Percentiles rank a stretch among this genome's conserved stretches.
Conservation (phyloP, 2,329 filamentous ascomycete genomes). For the Diplodia intermedia region DNA sequence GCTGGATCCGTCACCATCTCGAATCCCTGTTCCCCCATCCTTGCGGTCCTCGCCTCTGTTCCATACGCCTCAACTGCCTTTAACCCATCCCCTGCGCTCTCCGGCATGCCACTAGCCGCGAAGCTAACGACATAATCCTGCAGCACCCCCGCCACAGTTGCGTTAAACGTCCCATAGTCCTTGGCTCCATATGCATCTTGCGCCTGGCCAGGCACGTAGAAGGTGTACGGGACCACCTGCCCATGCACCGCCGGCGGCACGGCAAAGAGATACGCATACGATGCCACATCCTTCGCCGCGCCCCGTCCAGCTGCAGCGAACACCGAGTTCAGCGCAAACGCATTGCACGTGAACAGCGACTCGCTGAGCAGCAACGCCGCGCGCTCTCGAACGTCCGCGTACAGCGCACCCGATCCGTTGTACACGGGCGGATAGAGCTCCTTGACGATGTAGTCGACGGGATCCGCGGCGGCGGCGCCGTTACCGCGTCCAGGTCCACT, state of each 20-base stretch:
- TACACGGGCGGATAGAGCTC: slow-evolving; percentile 57
- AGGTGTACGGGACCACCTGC: slow-evolving; percentile 60
- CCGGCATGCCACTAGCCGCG: slow-evolving; percentile 48
- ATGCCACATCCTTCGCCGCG: no score
- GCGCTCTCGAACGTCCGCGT: slow-evolving; percentile 55
- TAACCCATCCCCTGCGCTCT: slow-evolving; percentile 33
- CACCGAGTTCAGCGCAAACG: slow-evolving; percentile 58
- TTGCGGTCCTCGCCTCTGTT: no score
- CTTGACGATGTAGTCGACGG: slow-evolving; percentile 52
- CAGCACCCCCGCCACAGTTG: slow-evolving; percentile 50
- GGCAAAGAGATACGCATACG: slow-evolving; percentile 59
- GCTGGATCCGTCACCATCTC: no score
- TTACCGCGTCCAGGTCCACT: no score
- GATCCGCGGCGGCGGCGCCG: slow-evolving; percentile 25
- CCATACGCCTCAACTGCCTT: no score
- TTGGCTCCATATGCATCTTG: background rate
- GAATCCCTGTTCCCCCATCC: no score
- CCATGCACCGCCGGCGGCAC: slow-evolving; percentile 62
- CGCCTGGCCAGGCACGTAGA: slow-evolving; percentile 52
- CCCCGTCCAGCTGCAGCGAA: slow-evolving; percentile 34
- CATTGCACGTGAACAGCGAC: slow-evolving; percentile 58
- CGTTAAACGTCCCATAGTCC: slow-evolving; percentile 35
- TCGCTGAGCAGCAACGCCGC: slow-evolving; percentile 55
- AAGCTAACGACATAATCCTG: slow-evolving; percentile 56
- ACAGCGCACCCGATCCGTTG: slow-evolving; percentile 50